A percentile compares a stretch with the other conserved stretches of the same genome.
phyloP scores from a whole-genome alignment of 768 basidiomycete genomes.

The Xerocomellus amylosporus region DNA sequence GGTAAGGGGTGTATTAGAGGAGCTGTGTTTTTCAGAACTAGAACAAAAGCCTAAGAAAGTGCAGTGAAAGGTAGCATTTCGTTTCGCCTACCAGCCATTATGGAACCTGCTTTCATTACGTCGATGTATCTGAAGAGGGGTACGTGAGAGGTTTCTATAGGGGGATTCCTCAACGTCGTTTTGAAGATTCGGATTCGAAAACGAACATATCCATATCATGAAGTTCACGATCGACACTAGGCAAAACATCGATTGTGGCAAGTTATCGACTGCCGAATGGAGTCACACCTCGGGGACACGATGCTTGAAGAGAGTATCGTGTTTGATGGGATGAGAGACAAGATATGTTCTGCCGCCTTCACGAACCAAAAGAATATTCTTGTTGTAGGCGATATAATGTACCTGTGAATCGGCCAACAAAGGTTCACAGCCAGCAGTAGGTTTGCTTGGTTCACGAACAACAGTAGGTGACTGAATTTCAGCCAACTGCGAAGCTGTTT shows the following conservation, averaged over 20 bases:
- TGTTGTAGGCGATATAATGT: neutral
- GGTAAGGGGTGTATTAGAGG: no score
- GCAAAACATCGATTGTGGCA: neutral
- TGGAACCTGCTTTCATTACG: no score
- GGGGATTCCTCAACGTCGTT: no score
- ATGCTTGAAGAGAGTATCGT: neutral
- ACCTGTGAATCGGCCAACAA: no score
- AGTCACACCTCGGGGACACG: neutral
- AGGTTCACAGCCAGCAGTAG: neutral
- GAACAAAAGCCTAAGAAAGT: no score
- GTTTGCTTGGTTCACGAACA: no score
- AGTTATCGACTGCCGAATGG: neutral
- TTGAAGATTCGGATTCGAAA: no score
- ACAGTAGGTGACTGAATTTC: no score
- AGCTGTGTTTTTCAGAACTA: no score
- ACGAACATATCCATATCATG: neutral
- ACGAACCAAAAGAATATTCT: neutral
- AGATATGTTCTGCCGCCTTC: neutral
- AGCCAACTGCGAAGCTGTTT: no score
- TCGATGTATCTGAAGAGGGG: neutral
- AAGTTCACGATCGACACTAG: slow-evolving; percentile 7
- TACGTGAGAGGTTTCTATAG: neutral
- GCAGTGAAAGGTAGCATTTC: no score
- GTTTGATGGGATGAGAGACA: slow-evolving; percentile 3
- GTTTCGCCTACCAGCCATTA: no score